Evolutionary conservation across 345 rosid species (phyloP), one percentile per base, ranked within the genome.

Genomic region (Combretum micranthum): DNA sequence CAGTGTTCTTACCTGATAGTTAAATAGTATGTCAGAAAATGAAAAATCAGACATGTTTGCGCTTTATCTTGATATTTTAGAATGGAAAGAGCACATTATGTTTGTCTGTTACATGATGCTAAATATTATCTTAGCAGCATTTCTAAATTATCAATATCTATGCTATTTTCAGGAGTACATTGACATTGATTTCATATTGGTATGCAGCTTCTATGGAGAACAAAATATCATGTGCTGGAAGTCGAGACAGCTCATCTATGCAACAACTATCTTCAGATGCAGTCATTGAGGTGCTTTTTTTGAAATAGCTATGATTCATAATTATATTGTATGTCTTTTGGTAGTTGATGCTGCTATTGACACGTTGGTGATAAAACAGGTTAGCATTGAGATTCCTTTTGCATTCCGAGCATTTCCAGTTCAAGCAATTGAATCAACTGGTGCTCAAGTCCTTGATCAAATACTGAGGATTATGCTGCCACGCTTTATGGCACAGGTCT

Each of bases 181-280:
- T 79, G 72, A 66, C 72, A 64, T 64, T 75, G 68, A 61, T 63
- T 77, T 74, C 52, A 42, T 76, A 52, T 82, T 72, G 69, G 55
- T 69, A 69, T 74, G 93, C 93, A 92, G 98, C 98, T 78, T 86
- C 83, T 59, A 86, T 88, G 96, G 83, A 81, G 73, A 92, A 92
- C 56, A 77, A 32, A 72, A 84, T 92, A 68, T 83, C 96, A 44
- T 92, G 83, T 60, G 84, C 55, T 51, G 64, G 65, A 73, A 73
- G 42, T 47, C 47, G 19, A 60, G 62, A 67, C 47, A 65, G 60
- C 15, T 74, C 97, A 32, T 62, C 61, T 42, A 67, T 71, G 57
- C 89, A 81, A 61, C 72, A 60, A 55, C 84, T 92, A 69, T 84
- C 87, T 62, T 92, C 97, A 15, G 95, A 92, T 70, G 86, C 95